Percentiles rank a stretch among this genome's conserved stretches.
phyloP scores from a whole-genome alignment of 345 rosid genomes.

The Psidium friedrichsthalianum region DNA sequence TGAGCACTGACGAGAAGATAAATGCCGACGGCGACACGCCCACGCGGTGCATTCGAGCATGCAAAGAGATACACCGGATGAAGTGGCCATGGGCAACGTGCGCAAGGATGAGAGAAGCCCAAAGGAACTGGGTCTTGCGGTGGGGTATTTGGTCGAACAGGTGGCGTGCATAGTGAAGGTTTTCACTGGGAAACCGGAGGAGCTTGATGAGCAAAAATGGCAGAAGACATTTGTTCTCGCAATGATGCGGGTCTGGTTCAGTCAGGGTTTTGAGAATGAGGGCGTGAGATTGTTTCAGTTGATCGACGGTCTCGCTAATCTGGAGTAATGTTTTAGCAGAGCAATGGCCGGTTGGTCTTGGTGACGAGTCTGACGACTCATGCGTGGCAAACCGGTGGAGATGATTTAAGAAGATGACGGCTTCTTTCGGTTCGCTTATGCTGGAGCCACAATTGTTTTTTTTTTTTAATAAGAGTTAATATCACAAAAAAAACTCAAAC shows the following conservation, averaged over 20 bases:
- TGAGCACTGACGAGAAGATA: constrained; percentile 61
- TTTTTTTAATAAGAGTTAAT: too few species aligned
- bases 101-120: constrained; percentile 20
- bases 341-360: background rate
- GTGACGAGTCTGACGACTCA: background rate
- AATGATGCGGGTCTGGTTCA: too few species aligned
- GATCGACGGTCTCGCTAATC: constrained; percentile 5
- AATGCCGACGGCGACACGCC: constrained; percentile 27
- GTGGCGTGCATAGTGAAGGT: constrained; percentile 18
- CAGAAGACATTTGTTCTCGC: background rate
- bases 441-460: background rate
- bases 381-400: background rate
- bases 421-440: background rate
- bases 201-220: constrained; percentile 8
- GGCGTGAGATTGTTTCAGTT: constrained; percentile 20
- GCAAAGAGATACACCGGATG: constrained; percentile 11
- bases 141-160: constrained; percentile 29
- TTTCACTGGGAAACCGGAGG: constrained; percentile 1
- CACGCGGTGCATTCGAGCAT: constrained; percentile 13
- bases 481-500: too few species aligned
- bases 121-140: constrained; percentile 13
- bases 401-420: background rate
- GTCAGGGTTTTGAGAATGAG: constrained; percentile 10
- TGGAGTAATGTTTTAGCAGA: background rate
- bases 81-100: constrained; percentile 13